A percentile compares a stretch with the other conserved stretches of the same genome.
These are phyloP conservation scores for Starmera amethionina DNA, from an alignment of 805 yeast species.

Conservation along the genomic window DNA sequence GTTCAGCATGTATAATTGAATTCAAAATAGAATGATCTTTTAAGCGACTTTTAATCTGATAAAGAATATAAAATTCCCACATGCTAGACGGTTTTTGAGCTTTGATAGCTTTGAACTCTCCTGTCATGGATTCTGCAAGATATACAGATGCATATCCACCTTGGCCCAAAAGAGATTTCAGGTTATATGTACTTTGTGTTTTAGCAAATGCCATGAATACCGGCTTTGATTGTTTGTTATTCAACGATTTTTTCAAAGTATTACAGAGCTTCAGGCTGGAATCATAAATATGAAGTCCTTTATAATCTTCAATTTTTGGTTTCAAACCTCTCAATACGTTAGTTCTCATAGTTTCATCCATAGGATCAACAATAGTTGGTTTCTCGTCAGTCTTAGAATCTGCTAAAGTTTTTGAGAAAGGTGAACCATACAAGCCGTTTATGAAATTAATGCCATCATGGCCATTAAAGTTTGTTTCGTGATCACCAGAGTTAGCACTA, in stretches of 20 bases:
- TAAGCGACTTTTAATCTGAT: constrained; percentile 39
- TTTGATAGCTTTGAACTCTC: constrained; percentile 56
- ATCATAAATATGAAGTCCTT: constrained; percentile 22
- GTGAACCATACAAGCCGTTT: constrained; percentile 6
- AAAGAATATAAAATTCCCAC: constrained; percentile 78
- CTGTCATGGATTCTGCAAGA: constrained; percentile 51
- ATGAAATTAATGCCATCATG: neutral
- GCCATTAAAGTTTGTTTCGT: constrained; percentile 5
- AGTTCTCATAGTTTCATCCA: constrained; percentile 30
- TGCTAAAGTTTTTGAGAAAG: constrained; percentile 6
- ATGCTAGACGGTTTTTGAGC: constrained; percentile 57
- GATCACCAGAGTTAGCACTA: constrained; percentile 3
- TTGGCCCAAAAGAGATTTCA: constrained; percentile 53
- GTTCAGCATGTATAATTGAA: constrained; percentile 40
- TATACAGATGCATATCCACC: constrained; percentile 81
- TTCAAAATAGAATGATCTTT: constrained; percentile 15
- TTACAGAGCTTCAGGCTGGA: constrained; percentile 25
- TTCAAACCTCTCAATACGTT: constrained; percentile 27
- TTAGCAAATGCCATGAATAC: constrained; percentile 35
- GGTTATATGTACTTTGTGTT: constrained; percentile 34
- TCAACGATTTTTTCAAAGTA: constrained; percentile 25
- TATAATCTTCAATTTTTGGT: constrained; percentile 25
- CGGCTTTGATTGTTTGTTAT: constrained; percentile 16
- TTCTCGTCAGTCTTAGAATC: no score
- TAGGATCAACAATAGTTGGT: constrained; percentile 29